Evolutionary conservation across 306 rosid species (phyloP), one percentile per base, ranked within the genome.

Genomic region (Senna siamea): DNA sequence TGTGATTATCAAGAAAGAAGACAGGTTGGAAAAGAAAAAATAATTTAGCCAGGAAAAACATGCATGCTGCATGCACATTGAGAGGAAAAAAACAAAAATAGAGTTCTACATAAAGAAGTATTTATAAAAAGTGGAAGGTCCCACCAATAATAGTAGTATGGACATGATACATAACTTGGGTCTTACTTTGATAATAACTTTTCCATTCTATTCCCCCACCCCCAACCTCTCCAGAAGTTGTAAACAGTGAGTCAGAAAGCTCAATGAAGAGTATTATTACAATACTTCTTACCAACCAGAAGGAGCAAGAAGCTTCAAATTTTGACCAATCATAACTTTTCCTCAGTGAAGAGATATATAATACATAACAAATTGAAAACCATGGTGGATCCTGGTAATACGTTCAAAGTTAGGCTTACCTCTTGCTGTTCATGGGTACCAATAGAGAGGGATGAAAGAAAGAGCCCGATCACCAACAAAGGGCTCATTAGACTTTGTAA

Each of bases 371-470:
- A 48, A 47, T 38, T 28, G 37, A 2, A 62, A 69, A 79, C 56
- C 70, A 69, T 7, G 6, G 52, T 3, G 35, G 58, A 59, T 18
- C 34, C 37, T 46, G 9, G 62, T 50, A 48, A 46, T n/a, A 34
- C 9, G 18, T 32, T 66, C 3, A 17, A 70, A 23, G 46, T 43
- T 34, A 32, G 54, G 71, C 32, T 69, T 74, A 94, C 99, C 95
- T 92, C 92, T 78, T 92, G 82, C 80, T 84, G 89, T 35, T 91
- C 97, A 20, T 75, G 74, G 73, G 92, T 78, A 70, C 89, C 85
- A 78, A 80, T 76, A 61, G 87, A 72, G 70, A 87, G 78, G 37
- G 92, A 85, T 9, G 89, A 58, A 67, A 90, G 73, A 65, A 90
- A 84, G 38, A 90, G 80, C 55, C 83, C 92, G 32, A 94, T 66